These are phyloP conservation scores for Lotus japonicus DNA, from an alignment of 306 rosid genomes.

Conservation along the genomic window DNA sequence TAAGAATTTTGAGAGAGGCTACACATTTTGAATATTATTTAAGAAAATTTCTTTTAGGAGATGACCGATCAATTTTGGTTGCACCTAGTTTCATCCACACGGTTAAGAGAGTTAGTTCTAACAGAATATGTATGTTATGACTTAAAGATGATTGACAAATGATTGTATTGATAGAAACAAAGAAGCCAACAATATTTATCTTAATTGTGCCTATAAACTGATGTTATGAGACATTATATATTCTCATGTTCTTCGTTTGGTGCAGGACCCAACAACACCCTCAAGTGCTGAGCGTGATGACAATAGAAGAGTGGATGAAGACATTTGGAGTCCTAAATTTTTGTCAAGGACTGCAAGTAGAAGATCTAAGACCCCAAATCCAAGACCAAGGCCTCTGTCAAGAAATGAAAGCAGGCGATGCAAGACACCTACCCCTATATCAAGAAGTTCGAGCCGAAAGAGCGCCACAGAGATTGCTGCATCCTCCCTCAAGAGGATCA, in stretches of 20 bases:
- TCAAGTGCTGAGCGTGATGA: constrained; percentile 5
- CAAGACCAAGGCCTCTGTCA: constrained; percentile 30
- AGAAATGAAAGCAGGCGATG: constrained; percentile 31
- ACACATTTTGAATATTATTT: too few relatives aligned
- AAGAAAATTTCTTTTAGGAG: too few relatives aligned
- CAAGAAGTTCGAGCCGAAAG: constrained; percentile 21
- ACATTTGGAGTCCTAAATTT: constrained; percentile 26
- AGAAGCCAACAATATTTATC: too few relatives aligned
- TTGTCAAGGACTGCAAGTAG: constrained; percentile 32
- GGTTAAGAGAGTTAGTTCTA: too few relatives aligned
- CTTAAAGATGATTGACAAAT: too few relatives aligned
- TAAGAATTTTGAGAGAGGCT: too few relatives aligned
- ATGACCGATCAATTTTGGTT: too few relatives aligned
- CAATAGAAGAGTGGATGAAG: constrained; percentile 43
- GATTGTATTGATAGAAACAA: too few relatives aligned
- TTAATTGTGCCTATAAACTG: neutral
- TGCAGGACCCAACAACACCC: constrained; percentile 24
- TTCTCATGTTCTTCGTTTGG: neutral
- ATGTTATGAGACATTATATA: too few relatives aligned
- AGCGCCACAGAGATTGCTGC: constrained; percentile 19
- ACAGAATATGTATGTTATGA: too few relatives aligned
- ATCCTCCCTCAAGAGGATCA: constrained; percentile 25
- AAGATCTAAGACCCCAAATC: constrained; percentile 68
- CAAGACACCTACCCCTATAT: constrained; percentile 29
- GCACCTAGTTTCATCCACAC: too few relatives aligned